Conservation (phyloP, 2,329 filamentous ascomycete species). For the Rhynchosporium agropyri region DNA sequence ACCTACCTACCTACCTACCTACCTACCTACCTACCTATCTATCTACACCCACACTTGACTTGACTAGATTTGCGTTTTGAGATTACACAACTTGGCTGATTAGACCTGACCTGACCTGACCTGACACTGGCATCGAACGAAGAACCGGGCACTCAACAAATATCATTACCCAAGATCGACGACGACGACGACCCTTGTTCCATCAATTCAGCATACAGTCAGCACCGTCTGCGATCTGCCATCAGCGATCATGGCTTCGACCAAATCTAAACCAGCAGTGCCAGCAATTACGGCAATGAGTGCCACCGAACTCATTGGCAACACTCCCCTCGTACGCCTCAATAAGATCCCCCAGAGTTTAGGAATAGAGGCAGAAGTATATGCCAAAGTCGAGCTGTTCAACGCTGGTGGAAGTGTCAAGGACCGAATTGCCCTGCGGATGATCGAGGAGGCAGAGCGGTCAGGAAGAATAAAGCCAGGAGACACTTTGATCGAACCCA, state of each 20-base stretch:
- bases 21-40: too few relatives aligned
- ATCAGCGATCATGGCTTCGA: slow-evolving; percentile 26
- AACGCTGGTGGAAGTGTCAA: slow-evolving; percentile 94
- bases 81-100: too few relatives aligned
- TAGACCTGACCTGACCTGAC: too few relatives aligned
- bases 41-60: too few relatives aligned
- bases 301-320: slow-evolving; percentile 87
- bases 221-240: neutral
- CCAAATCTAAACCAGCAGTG: slow-evolving; percentile 34
- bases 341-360: slow-evolving; percentile 92
- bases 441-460: slow-evolving; percentile 95
- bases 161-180: too few relatives aligned
- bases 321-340: slow-evolving; percentile 91
- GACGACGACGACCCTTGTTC: too few relatives aligned
- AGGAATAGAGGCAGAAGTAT: slow-evolving; percentile 85
- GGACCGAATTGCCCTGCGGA: slow-evolving; percentile 91
- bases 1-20: too few relatives aligned
- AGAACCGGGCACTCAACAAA: too few relatives aligned
- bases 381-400: slow-evolving; percentile 90
- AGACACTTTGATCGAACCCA: slow-evolving; percentile 96
- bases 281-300: slow-evolving; percentile 51
- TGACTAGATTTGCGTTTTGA: too few relatives aligned
- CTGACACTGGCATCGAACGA: too few relatives aligned
- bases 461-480: slow-evolving; percentile 93
- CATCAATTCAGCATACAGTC: too few relatives aligned